phyloP scores from a whole-genome alignment of 768 basidiomycete species.

The Clitopilus passeckerianus region DNA sequence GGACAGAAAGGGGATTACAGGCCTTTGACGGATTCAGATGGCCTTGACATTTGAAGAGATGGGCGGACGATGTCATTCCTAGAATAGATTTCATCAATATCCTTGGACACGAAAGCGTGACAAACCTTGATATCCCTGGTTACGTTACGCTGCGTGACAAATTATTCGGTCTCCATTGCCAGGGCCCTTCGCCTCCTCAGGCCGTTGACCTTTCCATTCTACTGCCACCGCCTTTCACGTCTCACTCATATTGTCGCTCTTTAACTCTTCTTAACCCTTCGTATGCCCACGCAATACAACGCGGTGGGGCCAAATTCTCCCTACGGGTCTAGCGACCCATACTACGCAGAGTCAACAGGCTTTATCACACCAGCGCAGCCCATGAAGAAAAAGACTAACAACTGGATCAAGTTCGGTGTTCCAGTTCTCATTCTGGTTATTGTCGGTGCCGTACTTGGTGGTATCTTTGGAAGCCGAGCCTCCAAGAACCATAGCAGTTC shows the following conservation, averaged over 20 bases:
- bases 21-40: not conserved
- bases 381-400: conserved; percentile 51
- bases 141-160: not conserved
- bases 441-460: conserved; percentile 68
- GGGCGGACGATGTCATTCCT: not conserved
- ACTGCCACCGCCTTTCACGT: conserved; percentile 12
- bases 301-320: conserved; percentile 21
- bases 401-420: conserved; percentile 74
- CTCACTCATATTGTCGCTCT: conserved; percentile 14
- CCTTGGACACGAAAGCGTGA: conserved; percentile 20
- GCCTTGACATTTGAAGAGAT: not conserved
- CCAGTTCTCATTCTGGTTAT: conserved; percentile 63
- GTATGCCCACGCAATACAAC: conserved; percentile 31
- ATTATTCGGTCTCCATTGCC: not conserved
- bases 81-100: not conserved
- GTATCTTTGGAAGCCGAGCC: conserved; percentile 67
- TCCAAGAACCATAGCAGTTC: conserved; percentile 35
- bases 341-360: conserved; percentile 67
- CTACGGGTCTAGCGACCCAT: conserved; percentile 56
- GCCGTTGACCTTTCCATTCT: conserved; percentile 11
- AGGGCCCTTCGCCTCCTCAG: not conserved
- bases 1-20: not conserved
- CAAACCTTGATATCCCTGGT: conserved; percentile 18
- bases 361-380: conserved; percentile 49
- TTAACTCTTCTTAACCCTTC: conserved; percentile 12